Base-by-base conservation (phyloP, 2,329 filamentous ascomycete genomes). In the Ceratocystis ficicola region DNA sequence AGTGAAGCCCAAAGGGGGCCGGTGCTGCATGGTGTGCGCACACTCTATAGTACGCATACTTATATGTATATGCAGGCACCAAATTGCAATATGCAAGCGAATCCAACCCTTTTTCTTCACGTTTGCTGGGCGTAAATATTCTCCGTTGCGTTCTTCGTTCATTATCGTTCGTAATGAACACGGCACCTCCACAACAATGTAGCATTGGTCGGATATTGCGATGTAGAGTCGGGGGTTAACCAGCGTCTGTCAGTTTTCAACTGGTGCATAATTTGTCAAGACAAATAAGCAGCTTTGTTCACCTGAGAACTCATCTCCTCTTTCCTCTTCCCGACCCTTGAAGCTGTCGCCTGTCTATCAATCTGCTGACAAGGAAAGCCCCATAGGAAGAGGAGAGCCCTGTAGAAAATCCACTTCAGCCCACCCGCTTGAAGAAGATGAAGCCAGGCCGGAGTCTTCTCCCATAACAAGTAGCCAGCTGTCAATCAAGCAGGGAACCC, bases 301-400 rank as follows among this genome's bases (percentile, higher is more conserved):
- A 32, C 52, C 25, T 59, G 52, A 59, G 15, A 59, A 59, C 52
- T 41, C 36, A 41, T 41, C 36, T 41, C 36, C 36, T 41, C 10
- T 41, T 41, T 41, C 36, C 36, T 41, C 36, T 32, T 52, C 12
- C 17, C 15, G 17, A 25, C 52, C 52, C 52, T 59, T 59, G 25
- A 36, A 59, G 52, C 25, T 59, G 52, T 59, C 52, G 52, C 52
- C 28, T 59, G 28, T 59, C 52, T 36, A 59, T 59, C 52, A 59
- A 32, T 32, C 25, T 59, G 28, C 32, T 32, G 52, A 59, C 52
- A 59, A 59, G 52, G 52, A n/a, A 32, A n/a, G 25, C 52, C 52
- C 28, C 12, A 59, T 30, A 32, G 20, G 8, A 30, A 32, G 32
- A 5, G 52, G 52, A 30, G 32, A 12, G 52, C 52, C 52, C 25